Evolutionary conservation across 495 filamentous ascomycete species (phyloP).

Genomic region (Platismatia glauca): DNA sequence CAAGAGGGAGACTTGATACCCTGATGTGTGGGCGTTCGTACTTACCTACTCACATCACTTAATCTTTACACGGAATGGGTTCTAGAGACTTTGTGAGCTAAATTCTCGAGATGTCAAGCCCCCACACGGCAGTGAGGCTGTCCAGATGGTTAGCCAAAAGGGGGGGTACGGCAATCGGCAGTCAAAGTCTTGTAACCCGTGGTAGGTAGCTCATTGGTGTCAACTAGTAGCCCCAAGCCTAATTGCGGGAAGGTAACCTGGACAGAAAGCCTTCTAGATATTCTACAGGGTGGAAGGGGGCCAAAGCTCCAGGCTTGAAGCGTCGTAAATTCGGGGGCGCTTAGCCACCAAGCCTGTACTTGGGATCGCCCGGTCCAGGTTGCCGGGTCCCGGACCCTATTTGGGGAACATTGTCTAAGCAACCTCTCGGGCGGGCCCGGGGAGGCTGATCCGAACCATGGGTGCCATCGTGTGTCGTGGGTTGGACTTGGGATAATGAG

Average conservation of each 20-base stretch:
- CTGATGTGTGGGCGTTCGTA: no score
- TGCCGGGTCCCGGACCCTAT: background rate
- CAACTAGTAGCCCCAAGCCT: background rate
- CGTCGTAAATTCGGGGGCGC: background rate
- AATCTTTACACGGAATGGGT: background rate
- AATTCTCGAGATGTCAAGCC: background rate
- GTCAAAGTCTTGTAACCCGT: background rate
- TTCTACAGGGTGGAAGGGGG: background rate
- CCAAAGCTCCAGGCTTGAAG: background rate
- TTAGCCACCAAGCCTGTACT: background rate
- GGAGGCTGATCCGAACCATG: background rate
- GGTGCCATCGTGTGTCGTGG: background rate
- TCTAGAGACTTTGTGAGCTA: background rate
- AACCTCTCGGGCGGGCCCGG: background rate
- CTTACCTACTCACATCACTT: no score
- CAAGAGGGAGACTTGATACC: no score
- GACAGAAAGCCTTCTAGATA: background rate
- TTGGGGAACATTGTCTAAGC: background rate
- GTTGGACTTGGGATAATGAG: background rate
- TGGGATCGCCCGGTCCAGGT: slow-evolving; percentile 3
- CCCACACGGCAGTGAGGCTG: background rate
- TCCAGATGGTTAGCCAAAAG: background rate
- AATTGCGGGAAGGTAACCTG: background rate
- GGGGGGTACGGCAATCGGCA: background rate
- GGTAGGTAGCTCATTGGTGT: background rate